Evolutionary conservation across 75 land plant species (phyloP).

Genomic region (Selaginella tamariscina): DNA sequence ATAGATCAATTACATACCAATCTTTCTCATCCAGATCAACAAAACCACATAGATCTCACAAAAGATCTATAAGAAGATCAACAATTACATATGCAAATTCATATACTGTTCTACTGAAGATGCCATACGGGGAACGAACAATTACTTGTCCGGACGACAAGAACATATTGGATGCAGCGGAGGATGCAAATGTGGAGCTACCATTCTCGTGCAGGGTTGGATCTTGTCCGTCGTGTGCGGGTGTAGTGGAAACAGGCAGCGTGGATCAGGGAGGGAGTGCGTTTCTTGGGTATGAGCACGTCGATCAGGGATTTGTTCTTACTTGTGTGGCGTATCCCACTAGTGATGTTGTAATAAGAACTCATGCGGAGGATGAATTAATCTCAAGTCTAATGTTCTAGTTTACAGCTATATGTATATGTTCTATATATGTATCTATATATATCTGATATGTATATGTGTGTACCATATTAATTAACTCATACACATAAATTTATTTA

Average conservation of each 20-base stretch:
- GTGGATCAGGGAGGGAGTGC: neutral
- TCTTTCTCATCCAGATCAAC: no score
- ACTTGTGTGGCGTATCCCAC: neutral
- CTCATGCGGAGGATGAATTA: neutral
- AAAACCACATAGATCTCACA: no score
- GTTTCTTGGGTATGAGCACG: neutral
- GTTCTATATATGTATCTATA: no score
- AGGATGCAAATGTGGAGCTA: neutral
- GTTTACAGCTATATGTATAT: no score
- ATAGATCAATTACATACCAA: no score
- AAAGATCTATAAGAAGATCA: no score
- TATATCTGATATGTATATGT: no score
- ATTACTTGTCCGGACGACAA: neutral
- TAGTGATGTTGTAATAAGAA: neutral
- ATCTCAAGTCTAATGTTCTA: no score
- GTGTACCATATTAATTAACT: no score
- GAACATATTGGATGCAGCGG: neutral
- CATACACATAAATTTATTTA: no score
- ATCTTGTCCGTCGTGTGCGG: neutral
- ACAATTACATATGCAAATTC: no score
- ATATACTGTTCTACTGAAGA: neutral
- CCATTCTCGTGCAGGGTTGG: neutral
- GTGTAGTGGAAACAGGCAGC: neutral
- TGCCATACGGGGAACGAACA: neutral
- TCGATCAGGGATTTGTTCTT: neutral